These are phyloP conservation scores for Geotrichum klebahnii DNA, from an alignment of 1,139 yeast species.

Conservation along the genomic window DNA sequence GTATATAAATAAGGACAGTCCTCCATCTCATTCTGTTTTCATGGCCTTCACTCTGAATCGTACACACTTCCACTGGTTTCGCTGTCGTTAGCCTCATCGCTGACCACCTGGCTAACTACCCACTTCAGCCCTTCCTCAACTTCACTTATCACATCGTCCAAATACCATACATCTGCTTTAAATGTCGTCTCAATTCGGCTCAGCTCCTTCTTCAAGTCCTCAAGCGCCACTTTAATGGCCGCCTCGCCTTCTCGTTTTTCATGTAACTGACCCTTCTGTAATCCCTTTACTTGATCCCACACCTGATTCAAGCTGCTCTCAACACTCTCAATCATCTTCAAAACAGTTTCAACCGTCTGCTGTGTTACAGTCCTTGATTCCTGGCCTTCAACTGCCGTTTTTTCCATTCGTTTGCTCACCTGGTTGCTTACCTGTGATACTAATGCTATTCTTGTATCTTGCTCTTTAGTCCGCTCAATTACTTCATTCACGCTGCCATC, in stretches of 20 bases:
- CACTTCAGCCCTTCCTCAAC: background rate
- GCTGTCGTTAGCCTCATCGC: background rate
- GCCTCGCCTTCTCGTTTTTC: background rate
- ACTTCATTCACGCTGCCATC: too few species aligned
- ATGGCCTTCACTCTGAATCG: background rate
- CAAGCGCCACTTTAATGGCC: background rate
- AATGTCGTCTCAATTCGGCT: background rate
- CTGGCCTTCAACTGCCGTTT: background rate
- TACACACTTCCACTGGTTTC: background rate
- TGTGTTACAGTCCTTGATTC: too few species aligned
- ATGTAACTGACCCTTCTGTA: background rate
- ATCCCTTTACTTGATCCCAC: background rate
- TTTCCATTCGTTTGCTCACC: background rate
- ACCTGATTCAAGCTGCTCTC: background rate
- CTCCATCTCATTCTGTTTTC: too few species aligned
- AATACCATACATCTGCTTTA: constrained; percentile 4
- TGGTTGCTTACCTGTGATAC: too few species aligned
- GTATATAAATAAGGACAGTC: too few species aligned
- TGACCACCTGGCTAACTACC: background rate
- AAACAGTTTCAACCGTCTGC: too few species aligned
- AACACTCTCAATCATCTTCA: background rate
- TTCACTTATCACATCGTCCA: constrained; percentile 5
- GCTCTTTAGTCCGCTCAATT: too few species aligned
- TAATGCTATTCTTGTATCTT: too few species aligned
- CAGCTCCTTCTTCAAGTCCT: background rate